A percentile compares a stretch with the other conserved stretches of the same genome.
These are phyloP conservation scores for Coelastrella sp. DNA, from an alignment of 139 green algal species.

Conservation along the genomic window DNA sequence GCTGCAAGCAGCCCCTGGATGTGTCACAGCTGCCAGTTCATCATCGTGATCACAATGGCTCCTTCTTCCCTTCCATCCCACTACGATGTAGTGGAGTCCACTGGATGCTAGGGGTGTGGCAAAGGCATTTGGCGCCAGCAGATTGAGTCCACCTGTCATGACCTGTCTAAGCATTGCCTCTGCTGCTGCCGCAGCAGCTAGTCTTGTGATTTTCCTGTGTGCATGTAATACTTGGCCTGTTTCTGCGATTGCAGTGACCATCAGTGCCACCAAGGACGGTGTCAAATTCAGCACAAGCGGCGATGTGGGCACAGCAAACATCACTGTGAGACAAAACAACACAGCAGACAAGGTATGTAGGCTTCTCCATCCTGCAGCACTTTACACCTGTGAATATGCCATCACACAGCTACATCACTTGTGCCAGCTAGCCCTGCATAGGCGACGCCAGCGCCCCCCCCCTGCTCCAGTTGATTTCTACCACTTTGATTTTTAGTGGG, in stretches of 20 bases:
- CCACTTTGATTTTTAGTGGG: too few relatives aligned
- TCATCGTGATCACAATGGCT: too few relatives aligned
- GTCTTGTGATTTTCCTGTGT: neutral
- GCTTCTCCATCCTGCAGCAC: neutral
- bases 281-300: slow-evolving; percentile 96
- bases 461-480: too few relatives aligned
- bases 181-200: slow-evolving; percentile 1
- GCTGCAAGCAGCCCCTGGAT: too few relatives aligned
- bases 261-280: slow-evolving; percentile 97
- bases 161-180: neutral
- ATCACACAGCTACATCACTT: neutral
- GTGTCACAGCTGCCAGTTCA: too few relatives aligned
- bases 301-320: slow-evolving; percentile 97
- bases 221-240: neutral
- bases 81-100: too few relatives aligned
- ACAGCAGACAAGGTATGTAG: slow-evolving; percentile 67
- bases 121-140: too few relatives aligned
- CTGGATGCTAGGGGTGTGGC: too few relatives aligned
- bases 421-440: too few relatives aligned
- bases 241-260: slow-evolving; percentile 64
- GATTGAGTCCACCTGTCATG: too few relatives aligned
- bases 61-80: too few relatives aligned
- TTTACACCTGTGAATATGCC: neutral
- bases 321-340: slow-evolving; percentile 86
- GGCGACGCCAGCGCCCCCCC: too few relatives aligned